Evolutionary conservation across 768 basidiomycete species (phyloP), one percentile per base, ranked within the genome.

Genomic region (Lactarius vividus): DNA sequence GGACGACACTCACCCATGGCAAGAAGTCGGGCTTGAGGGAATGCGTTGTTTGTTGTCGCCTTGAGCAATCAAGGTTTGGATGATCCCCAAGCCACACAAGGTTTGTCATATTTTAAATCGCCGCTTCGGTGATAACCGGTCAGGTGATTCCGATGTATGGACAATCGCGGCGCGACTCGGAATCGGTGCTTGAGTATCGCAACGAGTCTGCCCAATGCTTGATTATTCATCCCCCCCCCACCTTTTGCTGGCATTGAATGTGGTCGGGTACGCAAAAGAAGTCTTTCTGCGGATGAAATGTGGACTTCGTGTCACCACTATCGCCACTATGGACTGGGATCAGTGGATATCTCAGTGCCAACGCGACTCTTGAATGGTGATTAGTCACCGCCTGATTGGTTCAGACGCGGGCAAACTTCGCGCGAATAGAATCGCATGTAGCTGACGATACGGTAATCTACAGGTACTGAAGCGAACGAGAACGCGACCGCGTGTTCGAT

Each of bases 11-110:
- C 63, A 90, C 89, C 89, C 89, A 91, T 91, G 80, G 80, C 81
- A 81, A 80, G 79, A 74, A 80, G 85, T 85, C 84, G 80, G 85
- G 84, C 84, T 89, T 88, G 87, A 88, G 82, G 85, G 82, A 83
- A 15, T 79, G 76, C 75, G 79, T 73, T 42, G 66, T 70, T 73
- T 64, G 67, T 70, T 49, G 69, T 61, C 66, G 28, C 57, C 63
- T 70, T 46, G 57, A 58, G 40, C 57, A 53, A 69, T 66, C 67
- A 70, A 69, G 37, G 69, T 69, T 70, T 70, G 57, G 69, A 69
- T 70, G 67, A 69, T 70, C 66, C 39, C 4, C 11, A n/a, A 35
- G 9, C 31, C 31, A 65, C 15, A 60, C 62, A 65, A 65, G 63
- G 69, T 70, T 70, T 61, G 11, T 31, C 5, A n/a, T 6, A 11